phyloP scores from a whole-genome alignment of 2,329 filamentous ascomycete species.

The Madurella mycetomatis region DNA sequence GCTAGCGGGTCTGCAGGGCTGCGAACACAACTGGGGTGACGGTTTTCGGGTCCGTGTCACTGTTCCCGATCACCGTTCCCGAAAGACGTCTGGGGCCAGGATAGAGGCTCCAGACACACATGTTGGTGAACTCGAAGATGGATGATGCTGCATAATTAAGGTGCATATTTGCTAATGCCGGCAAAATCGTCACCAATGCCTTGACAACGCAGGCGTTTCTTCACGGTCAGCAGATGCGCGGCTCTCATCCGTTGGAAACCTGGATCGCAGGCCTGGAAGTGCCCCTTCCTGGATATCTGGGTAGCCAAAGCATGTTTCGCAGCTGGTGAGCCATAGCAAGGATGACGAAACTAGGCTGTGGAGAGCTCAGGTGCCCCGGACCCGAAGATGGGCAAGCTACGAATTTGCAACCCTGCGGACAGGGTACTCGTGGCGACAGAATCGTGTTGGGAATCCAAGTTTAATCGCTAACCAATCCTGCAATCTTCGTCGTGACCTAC shows the following conservation, averaged over 20 bases:
- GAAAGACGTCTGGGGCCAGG: constrained; percentile 6
- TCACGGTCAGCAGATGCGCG: constrained; percentile 17
- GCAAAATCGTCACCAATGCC: constrained; percentile 29
- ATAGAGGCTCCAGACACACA: constrained; percentile 9
- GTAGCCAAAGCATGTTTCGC: constrained; percentile 15
- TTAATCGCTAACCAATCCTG: constrained; percentile 14
- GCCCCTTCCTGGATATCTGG: constrained; percentile 18
- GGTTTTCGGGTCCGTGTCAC: constrained; percentile 5
- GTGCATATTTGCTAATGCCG: constrained; percentile 30
- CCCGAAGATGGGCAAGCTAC: neutral
- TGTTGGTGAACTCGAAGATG: constrained; percentile 9
- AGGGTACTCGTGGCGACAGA: constrained; percentile 3
- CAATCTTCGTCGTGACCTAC: neutral
- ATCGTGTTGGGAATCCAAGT: constrained; percentile 5
- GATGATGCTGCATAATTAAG: constrained; percentile 27
- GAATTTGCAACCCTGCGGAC: constrained; percentile 12
- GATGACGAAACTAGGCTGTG: constrained; percentile 16
- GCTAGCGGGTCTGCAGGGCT: neutral
- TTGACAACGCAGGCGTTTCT: constrained; percentile 19
- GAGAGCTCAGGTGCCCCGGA: neutral
- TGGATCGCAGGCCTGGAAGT: constrained; percentile 17
- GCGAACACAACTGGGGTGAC: neutral
- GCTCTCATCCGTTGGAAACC: constrained; percentile 21
- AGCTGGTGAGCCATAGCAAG: constrained; percentile 18
- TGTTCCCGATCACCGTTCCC: constrained; percentile 7